phyloP scores from a whole-genome alignment of 495 filamentous ascomycete genomes.

The Aspergillus incahuasiensis region DNA sequence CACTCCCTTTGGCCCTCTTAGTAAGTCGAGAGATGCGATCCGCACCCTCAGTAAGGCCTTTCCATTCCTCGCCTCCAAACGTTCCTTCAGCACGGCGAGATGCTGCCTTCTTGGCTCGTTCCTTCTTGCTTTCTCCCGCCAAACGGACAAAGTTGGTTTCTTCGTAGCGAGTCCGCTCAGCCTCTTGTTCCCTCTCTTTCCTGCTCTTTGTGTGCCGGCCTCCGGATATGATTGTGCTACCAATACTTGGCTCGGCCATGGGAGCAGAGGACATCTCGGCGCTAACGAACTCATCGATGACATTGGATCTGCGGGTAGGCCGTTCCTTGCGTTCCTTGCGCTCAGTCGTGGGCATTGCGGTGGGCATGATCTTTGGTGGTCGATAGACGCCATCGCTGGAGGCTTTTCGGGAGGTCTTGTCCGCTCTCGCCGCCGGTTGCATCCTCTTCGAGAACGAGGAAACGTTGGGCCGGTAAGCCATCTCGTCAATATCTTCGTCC shows the following conservation, averaged over 20 bases:
- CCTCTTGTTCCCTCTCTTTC: slow-evolving; percentile 63
- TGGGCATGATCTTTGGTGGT: slow-evolving; percentile 79
- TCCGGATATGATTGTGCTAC: slow-evolving; percentile 67
- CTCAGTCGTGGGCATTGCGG: slow-evolving; percentile 56
- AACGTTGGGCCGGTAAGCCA: slow-evolving; percentile 64
- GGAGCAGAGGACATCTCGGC: slow-evolving; percentile 76
- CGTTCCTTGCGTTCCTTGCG: slow-evolving; percentile 50
- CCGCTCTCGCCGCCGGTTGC: slow-evolving; percentile 22
- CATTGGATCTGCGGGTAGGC: slow-evolving; percentile 57
- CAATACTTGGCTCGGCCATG: slow-evolving; percentile 74
- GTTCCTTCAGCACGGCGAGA: slow-evolving; percentile 44
- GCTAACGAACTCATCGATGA: slow-evolving; percentile 80
- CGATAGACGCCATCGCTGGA: slow-evolving; percentile 64
- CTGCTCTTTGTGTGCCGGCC: slow-evolving; percentile 71
- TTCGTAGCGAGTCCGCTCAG: slow-evolving; percentile 72
- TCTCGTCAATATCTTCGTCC: slow-evolving; percentile 52
- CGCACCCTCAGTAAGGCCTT: slow-evolving; percentile 68
- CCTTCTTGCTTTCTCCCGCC: slow-evolving; percentile 77
- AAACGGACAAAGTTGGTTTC: slow-evolving; percentile 82
- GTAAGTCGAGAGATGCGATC: slow-evolving; percentile 74
- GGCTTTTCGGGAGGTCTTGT: slow-evolving; percentile 23
- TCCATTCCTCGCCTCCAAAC: slow-evolving; percentile 85
- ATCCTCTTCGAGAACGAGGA: slow-evolving; percentile 49
- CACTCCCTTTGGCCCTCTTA: slow-evolving; percentile 46
- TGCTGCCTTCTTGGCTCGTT: slow-evolving; percentile 48